Evolutionary conservation across 2,329 filamentous ascomycete genomes (phyloP).

Genomic region (Paecilomyces sp.): DNA sequence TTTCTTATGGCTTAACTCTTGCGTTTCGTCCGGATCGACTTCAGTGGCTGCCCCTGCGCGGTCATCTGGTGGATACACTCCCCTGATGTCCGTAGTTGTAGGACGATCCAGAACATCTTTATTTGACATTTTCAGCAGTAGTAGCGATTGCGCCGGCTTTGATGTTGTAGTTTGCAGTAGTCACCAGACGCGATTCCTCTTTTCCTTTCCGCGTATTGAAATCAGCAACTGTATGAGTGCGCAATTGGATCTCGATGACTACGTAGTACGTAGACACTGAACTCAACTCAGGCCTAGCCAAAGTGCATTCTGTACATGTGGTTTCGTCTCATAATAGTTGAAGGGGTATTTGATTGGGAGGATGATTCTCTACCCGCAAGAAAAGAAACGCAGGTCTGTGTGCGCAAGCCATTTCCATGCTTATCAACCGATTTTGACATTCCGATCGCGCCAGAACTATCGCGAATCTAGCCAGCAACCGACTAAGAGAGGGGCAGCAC

Average conservation of each 20-base stretch:
- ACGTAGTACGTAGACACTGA: neutral
- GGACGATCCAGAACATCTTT: neutral
- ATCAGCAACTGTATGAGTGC: neutral
- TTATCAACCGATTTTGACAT: neutral
- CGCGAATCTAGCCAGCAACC: neutral
- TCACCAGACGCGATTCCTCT: neutral
- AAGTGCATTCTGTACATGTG: neutral
- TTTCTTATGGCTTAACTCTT: conserved; percentile 13
- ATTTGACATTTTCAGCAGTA: neutral
- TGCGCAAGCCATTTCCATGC: neutral
- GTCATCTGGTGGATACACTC: conserved; percentile 2
- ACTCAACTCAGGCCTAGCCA: neutral
- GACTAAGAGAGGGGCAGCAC: neutral
- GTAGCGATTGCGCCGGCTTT: neutral
- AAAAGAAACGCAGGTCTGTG: neutral
- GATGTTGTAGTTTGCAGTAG: neutral
- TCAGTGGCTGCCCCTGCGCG: neutral
- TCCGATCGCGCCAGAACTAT: neutral
- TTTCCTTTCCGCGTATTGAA: neutral
- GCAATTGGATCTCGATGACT: neutral
- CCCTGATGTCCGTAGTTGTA: neutral
- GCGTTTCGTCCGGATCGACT: conserved; percentile 5
- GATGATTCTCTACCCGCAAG: neutral
- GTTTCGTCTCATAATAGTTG: neutral
- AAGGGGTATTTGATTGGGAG: neutral